Evolutionary conservation across 257 asterid species (phyloP).

Genomic region (Plantago major): DNA sequence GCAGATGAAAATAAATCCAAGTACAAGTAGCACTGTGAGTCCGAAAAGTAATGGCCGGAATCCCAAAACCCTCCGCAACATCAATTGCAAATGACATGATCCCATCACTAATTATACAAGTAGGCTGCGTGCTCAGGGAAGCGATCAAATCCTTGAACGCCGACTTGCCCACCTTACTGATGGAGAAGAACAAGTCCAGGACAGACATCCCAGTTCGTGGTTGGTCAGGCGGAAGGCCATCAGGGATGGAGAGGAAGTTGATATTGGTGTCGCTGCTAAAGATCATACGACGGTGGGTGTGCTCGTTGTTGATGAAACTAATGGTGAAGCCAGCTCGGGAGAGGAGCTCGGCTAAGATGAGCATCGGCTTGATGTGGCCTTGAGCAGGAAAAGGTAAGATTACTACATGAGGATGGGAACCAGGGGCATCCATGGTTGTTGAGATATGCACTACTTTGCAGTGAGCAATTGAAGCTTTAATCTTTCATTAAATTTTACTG

Average conservation of each 20-base stretch:
- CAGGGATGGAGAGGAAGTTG: conserved; percentile 30
- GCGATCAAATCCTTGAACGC: conserved; percentile 20
- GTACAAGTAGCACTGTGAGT: conserved; percentile 39
- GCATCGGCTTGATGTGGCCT: conserved; percentile 53
- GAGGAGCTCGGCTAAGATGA: conserved; percentile 37
- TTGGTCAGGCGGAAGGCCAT: conserved; percentile 42
- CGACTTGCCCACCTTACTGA: conserved; percentile 12
- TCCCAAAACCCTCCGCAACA: conserved; percentile 31
- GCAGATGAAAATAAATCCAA: conserved; percentile 34
- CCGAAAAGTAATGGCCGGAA: conserved; percentile 39
- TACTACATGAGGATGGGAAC: conserved; percentile 27
- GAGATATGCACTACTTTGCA: too few species aligned
- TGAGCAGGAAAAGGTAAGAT: conserved; percentile 40
- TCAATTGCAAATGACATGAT: conserved; percentile 44
- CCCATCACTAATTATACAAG: conserved; percentile 37
- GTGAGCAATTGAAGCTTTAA: too few species aligned
- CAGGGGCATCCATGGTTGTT: conserved; percentile 5
- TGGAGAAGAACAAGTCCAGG: conserved; percentile 26
- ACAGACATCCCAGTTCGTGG: conserved; percentile 20
- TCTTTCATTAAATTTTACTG: too few species aligned
- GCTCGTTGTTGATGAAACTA: conserved; percentile 37
- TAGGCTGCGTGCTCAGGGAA: conserved; percentile 27
- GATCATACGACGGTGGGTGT: conserved; percentile 29
- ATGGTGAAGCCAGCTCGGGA: conserved; percentile 25
- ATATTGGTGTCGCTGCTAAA: conserved; percentile 17